Evolutionary conservation across 129 eudicot species (phyloP), one percentile per base, ranked within the genome.

Genomic region (Daucus carota): DNA sequence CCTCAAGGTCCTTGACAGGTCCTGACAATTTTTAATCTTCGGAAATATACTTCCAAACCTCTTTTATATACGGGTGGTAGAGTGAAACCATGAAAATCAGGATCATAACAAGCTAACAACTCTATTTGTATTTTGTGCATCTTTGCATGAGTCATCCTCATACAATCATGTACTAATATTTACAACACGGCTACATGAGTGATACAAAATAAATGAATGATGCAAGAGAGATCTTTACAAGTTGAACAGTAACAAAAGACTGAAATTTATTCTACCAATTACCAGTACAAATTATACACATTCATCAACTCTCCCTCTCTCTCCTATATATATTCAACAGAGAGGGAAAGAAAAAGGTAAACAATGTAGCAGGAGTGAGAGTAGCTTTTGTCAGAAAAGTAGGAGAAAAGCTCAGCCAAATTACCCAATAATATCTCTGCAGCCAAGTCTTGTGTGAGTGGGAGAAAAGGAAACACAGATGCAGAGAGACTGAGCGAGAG

Each of bases 401-500:
- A 4, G 44, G n/a, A 48, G 60, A 9, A 31, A 24, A 46, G 63
- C 65, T 48, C 57, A 45, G 28, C 57, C 79, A 50, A 76, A 76
- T 41, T 76, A 76, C 20, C 79, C 79, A 76, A 76, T 76, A 76
- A 76, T 62, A 76, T 59, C 73, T 60, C 71, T 72, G 75, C 70
- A 63, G 18, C 79, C 45, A 45, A 73, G 76, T 73, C 29, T 38
- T 60, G n/a, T 42, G 41, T 28, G 79, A 40, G 72, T 75, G 79
- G 79, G 54, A 22, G 79, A 62, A 62, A 75, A 75, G 48, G 79
- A 75, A n/a, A 62, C 41, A 60, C 48, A 74, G 13, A 45, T 43
- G 20, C 60, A 73, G 63, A 74, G 47, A 69, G 73, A 36, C 60
- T 45, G 63, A 74, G 47, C 36, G 73, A 36, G 45, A 67, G 28